Evolutionary conservation across 1,284 basidiomycete genomes (phyloP).

Genomic region (Ustilago tritici): DNA sequence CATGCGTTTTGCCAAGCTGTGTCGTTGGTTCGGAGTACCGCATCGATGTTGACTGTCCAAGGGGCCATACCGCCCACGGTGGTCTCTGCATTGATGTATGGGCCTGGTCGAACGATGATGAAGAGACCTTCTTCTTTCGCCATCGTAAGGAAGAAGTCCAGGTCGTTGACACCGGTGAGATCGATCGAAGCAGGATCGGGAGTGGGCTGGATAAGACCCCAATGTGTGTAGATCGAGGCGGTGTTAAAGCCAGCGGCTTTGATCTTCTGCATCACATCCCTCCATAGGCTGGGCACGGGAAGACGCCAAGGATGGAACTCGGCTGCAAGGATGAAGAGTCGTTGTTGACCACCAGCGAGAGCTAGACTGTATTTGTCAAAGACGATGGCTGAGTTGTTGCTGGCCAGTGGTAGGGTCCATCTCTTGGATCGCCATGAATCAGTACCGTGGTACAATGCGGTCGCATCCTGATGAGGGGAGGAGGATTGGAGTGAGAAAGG

Average conservation of each 20-base stretch:
- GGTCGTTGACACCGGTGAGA: slow-evolving; percentile 77
- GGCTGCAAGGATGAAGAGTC: slow-evolving; percentile 41
- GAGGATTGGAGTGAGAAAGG: slow-evolving; percentile 17
- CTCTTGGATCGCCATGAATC: background rate
- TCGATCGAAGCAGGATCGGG: slow-evolving; percentile 76
- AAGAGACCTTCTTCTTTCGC: slow-evolving; percentile 76
- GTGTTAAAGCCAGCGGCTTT: slow-evolving; percentile 83
- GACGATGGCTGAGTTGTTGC: slow-evolving; percentile 45
- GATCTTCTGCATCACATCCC: slow-evolving; percentile 82
- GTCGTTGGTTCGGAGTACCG: slow-evolving; percentile 77
- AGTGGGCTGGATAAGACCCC: slow-evolving; percentile 80
- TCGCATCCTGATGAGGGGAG: background rate
- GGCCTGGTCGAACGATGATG: slow-evolving; percentile 76
- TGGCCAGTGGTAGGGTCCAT: slow-evolving; percentile 32
- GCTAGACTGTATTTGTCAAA: slow-evolving; percentile 51
- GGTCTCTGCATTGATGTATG: slow-evolving; percentile 80
- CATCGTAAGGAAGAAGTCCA: slow-evolving; percentile 76
- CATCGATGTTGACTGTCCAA: slow-evolving; percentile 79
- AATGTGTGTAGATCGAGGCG: slow-evolving; percentile 70
- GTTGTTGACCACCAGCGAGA: slow-evolving; percentile 33
- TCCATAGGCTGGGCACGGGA: slow-evolving; percentile 82
- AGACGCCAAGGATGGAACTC: slow-evolving; percentile 87
- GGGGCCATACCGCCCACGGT: slow-evolving; percentile 80
- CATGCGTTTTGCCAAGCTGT: slow-evolving; percentile 78
- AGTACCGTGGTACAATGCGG: background rate